Evolutionary conservation across 148 eudicot genomes (phyloP), one percentile per base, ranked within the genome.

Genomic region (Cornus suecica): DNA sequence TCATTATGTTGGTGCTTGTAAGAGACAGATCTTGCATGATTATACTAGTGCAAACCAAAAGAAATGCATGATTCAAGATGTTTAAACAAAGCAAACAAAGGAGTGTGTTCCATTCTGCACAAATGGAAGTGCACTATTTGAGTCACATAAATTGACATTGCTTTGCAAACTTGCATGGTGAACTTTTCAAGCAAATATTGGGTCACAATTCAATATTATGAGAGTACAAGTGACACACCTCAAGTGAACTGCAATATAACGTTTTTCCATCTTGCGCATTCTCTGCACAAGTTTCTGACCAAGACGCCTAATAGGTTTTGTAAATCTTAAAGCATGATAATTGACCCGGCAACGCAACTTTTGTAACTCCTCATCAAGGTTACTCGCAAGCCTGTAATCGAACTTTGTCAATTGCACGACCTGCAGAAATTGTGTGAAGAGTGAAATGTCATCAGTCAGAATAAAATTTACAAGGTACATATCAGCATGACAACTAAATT

Each of bases 281-380:
- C 80, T 86, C 68, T 74, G 78, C 61, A 95, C 97, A 69, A 91
- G 68, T 72, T 78, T 86, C 78, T 84, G 89, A 74, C 99, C 99
- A 60, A 92, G 85, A 73, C 87, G 87, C 77, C 83, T 80, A 75
- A 95, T 88, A 78, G 94, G 92, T 72, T 89, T 90, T 32, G 96
- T 92, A 80, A 95, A 95, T 76, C 94, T 80, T 66, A 95, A 84
- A 30, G 97, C 96, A 78, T 92, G 91, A 87, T 83, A 92, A 71
- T 95, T 95, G 34, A 91, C 99, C 58, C 99, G 94, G 79, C 99
- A 95, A 52, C 99, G 97, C 83, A 95, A 79, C 77, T 92, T 92
- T 72, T 95, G 99, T 62, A 95, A 88, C 78, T 95, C 91, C 61
- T 87, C 86, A 74, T 89, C 88, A 67, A 95, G 91, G 77, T 95